Percentiles rank a stretch among this genome's conserved stretches.
Evolutionary conservation across 129 eudicot species (phyloP).

Genomic region (Kitagawia praeruptora): DNA sequence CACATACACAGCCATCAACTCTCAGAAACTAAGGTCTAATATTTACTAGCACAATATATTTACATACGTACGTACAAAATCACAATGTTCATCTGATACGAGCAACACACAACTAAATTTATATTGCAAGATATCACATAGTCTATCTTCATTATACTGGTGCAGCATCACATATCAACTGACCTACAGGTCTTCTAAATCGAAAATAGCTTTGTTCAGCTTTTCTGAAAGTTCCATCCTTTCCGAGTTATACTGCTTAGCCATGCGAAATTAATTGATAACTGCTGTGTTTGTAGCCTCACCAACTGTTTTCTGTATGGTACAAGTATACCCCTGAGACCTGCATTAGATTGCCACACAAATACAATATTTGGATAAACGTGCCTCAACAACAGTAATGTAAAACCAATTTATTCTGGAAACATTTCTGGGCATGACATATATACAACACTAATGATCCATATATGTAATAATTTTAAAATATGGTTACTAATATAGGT

Average conservation of each 20-base stretch:
- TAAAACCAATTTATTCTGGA: not conserved
- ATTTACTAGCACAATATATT: not conserved
- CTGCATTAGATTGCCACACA: conserved; percentile 28
- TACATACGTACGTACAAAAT: not conserved
- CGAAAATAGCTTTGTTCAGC: not conserved
- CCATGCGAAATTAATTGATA: conserved; percentile 54
- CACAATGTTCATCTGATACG: not conserved
- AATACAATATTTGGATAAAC: not conserved
- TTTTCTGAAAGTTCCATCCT: conserved; percentile 37
- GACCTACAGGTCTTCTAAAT: not conserved
- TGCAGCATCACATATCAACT: not conserved
- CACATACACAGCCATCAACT: not conserved
- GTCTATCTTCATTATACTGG: not conserved
- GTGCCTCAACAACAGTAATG: not conserved
- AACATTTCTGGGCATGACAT: not conserved
- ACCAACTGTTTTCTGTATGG: conserved; percentile 80
- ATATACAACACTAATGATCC: not conserved
- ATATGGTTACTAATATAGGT: not conserved
- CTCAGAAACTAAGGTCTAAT: not conserved
- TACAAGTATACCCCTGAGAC: conserved; percentile 65
- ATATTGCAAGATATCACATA: not conserved
- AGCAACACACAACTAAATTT: not conserved
- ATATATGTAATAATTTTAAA: not conserved
- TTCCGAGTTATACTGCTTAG: conserved; percentile 57
- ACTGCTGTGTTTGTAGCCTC: conserved; percentile 49